A percentile compares a stretch with the other conserved stretches of the same genome.
phyloP scores from a whole-genome alignment of 345 rosid species.

The Euphorbia lathyris region DNA sequence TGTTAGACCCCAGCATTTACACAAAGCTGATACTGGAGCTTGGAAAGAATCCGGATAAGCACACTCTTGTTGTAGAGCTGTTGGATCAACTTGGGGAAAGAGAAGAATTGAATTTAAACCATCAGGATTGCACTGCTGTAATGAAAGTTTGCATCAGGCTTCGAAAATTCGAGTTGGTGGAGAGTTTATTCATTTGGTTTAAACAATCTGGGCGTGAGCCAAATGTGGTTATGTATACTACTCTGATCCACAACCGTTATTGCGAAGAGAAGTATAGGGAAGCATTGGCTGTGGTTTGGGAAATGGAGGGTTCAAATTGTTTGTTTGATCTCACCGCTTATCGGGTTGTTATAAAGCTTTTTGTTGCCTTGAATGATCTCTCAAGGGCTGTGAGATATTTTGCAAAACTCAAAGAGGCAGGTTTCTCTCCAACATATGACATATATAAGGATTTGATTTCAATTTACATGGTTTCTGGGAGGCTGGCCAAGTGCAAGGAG shows the following conservation, averaged over 20 bases:
- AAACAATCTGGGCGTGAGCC: constrained; percentile 51
- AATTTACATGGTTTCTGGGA: constrained; percentile 50
- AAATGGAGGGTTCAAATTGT: constrained; percentile 71
- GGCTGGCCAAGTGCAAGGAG: constrained; percentile 66
- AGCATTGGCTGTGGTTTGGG: constrained; percentile 86
- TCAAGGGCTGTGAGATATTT: constrained; percentile 71
- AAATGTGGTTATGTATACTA: constrained; percentile 80
- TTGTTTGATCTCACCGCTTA: constrained; percentile 85
- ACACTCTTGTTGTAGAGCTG: constrained; percentile 38
- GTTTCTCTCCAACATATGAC: constrained; percentile 73
- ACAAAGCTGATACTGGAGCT: constrained; percentile 74
- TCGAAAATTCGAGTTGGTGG: constrained; percentile 53
- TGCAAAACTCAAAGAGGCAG: constrained; percentile 78
- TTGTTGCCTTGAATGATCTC: constrained; percentile 69
- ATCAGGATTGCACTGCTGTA: constrained; percentile 70
- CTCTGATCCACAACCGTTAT: constrained; percentile 66
- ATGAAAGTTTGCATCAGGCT: constrained; percentile 78
- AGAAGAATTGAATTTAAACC: constrained; percentile 61
- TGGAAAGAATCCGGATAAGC: constrained; percentile 69
- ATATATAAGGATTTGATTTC: constrained; percentile 52
- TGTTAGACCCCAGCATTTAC: constrained; percentile 58
- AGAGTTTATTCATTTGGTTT: constrained; percentile 64
- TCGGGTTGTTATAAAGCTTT: constrained; percentile 70
- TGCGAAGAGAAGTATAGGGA: constrained; percentile 58
- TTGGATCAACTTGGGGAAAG: constrained; percentile 65